These are phyloP conservation scores for Monascus ruber DNA, from an alignment of 2,329 filamentous ascomycete species.

Conservation along the genomic window DNA sequence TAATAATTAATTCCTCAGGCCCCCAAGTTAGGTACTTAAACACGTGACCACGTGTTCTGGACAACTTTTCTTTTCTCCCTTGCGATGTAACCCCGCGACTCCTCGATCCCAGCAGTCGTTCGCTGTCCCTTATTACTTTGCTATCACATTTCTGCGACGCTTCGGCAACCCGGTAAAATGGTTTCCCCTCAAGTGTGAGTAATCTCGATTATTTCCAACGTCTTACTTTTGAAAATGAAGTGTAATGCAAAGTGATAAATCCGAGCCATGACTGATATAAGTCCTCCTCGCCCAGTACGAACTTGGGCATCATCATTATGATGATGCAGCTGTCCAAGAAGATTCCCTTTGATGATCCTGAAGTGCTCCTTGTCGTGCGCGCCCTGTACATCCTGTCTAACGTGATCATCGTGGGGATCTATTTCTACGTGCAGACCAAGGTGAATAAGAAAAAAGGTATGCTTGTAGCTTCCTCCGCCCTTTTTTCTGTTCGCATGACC, in stretches of 20 bases:
- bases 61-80: not conserved
- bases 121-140: slow-evolving; percentile 5
- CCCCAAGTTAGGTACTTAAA: too few species aligned
- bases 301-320: slow-evolving; percentile 86
- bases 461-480: slow-evolving; percentile 13
- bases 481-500: too few species aligned
- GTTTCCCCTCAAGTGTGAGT: slow-evolving; percentile 57
- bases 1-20: too few species aligned
- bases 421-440: slow-evolving; percentile 70
- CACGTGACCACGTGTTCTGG: slow-evolving; percentile 1
- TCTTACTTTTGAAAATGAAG: not conserved
- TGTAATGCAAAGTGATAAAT: not conserved
- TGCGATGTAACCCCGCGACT: not conserved
- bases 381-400: slow-evolving; percentile 59
- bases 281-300: slow-evolving; percentile 50
- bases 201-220: not conserved
- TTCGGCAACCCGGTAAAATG: slow-evolving; percentile 38
- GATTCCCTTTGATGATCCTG: slow-evolving; percentile 85
- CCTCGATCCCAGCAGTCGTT: slow-evolving; percentile 1
- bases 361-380: slow-evolving; percentile 53
- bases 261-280: slow-evolving; percentile 4
- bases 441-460: slow-evolving; percentile 97
- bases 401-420: slow-evolving; percentile 71
- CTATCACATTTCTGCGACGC: slow-evolving; percentile 3
- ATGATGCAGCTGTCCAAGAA: slow-evolving; percentile 99